Evolutionary conservation across 805 yeast species (phyloP), one percentile per base, ranked within the genome.

Genomic region (Myxozyma sirexii): DNA sequence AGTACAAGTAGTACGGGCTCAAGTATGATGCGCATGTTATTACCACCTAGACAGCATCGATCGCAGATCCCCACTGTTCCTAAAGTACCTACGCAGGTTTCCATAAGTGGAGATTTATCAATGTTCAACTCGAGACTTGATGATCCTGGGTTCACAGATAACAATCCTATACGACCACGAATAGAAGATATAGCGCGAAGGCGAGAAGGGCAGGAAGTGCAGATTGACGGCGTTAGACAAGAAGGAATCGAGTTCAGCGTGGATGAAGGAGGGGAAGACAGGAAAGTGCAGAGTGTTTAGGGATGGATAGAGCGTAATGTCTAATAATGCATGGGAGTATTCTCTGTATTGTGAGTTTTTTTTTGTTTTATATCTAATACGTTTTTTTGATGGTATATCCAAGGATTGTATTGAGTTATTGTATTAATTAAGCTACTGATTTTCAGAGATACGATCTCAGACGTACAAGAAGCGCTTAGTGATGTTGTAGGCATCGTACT

Each of bases 401-500:
- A 21, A 4, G 21, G 6, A 45, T 12, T 17, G 26, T n/a, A 33
- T 46, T 10, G 8, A 29, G n/a, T 13, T 23, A 12, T 10, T 33
- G 21, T 15, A 5, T 31, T 23, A 6, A 46, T 45, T 19, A n/a
- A n/a, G n/a, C n/a, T n/a, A n/a, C n/a, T n/a, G n/a, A n/a, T n/a
- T n/a, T n/a, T n/a, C n/a, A 29, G n/a, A 38, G 21, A n/a, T n/a
- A n/a, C 21, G n/a, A 19, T 15, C 21, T n/a, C 26, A 52, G 19
- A 57, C 61, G 44, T 57, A 57, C 33, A 59, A 47, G 31, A 60
- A 62, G 15, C 66, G 60, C 48, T 60, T 60, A 8, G 61, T 62
- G 39, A 62, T 47, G 43, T 62, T 48, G 47, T 59, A 62, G 13
- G 66, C 64, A 21, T 62, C 66, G 31, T 60, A 62, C 50, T 62